Percentiles rank a stretch among this genome's conserved stretches.
These are phyloP conservation scores for Przewalskia tangutica DNA, from an alignment of 257 asterid species.

Conservation along the genomic window DNA sequence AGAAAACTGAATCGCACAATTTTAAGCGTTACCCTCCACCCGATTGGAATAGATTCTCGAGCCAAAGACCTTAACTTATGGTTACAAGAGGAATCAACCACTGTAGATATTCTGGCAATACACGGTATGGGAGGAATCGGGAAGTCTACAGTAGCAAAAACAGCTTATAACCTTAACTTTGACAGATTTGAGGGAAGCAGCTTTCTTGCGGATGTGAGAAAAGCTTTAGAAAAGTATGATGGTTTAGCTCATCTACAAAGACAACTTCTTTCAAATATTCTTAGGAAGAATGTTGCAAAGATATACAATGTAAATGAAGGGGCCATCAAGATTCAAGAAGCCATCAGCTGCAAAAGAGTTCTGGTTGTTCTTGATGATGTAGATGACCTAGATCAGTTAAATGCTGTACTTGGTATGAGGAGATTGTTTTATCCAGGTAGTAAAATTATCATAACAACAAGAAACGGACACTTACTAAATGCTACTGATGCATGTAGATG, in stretches of 20 bases:
- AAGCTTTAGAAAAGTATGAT: not conserved
- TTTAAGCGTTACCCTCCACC: slow-evolving; percentile 1
- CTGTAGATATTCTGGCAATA: not conserved
- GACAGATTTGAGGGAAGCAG: slow-evolving; percentile 7
- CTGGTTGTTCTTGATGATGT: slow-evolving; percentile 10
- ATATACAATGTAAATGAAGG: slow-evolving; percentile 6
- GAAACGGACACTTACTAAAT: not conserved
- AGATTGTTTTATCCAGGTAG: slow-evolving; percentile 10
- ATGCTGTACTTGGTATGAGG: slow-evolving; percentile 5
- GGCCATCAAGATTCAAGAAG: not conserved
- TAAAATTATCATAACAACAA: slow-evolving; percentile 11
- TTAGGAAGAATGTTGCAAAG: not conserved
- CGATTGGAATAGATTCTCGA: slow-evolving; percentile 7
- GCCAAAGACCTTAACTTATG: not conserved
- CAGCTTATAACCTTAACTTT: not conserved
- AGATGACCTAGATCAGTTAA: slow-evolving; percentile 2
- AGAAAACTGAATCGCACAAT: not conserved
- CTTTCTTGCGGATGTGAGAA: slow-evolving; percentile 8
- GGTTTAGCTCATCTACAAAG: slow-evolving; percentile 9
- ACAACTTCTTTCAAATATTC: slow-evolving; percentile 9
- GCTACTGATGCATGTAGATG: not conserved
- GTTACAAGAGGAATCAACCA: not conserved
- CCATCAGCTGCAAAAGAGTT: not conserved
- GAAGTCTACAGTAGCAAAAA: slow-evolving; percentile 8
- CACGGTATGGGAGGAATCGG: slow-evolving; percentile 13